A percentile compares a stretch with the other conserved stretches of the same genome.
Conservation (phyloP, 192 early-diverging fungal species). For the Mortierella claussenii region DNA sequence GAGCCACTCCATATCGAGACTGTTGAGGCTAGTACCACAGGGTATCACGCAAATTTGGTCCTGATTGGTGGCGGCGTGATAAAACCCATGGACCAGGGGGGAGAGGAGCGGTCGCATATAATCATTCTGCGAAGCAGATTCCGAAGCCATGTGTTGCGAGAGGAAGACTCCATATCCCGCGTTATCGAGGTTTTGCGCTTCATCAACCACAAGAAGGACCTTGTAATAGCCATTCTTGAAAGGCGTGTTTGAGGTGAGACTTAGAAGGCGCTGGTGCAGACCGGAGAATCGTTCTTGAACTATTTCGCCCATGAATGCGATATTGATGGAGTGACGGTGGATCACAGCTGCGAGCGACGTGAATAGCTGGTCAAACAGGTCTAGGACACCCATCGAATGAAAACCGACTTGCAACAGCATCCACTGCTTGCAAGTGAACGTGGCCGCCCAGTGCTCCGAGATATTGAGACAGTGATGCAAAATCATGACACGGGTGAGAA, state of each 20-base stretch:
- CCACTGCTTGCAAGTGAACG: slow-evolving; percentile 33
- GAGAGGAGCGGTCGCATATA: slow-evolving; percentile 27
- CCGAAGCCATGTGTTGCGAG: too few relatives aligned
- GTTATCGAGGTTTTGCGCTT: slow-evolving; percentile 37
- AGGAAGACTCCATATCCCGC: slow-evolving; percentile 11
- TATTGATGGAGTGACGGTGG: not conserved
- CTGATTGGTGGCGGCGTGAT: slow-evolving; percentile 3
- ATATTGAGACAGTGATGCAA: slow-evolving; percentile 22
- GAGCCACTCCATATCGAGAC: slow-evolving; percentile 24
- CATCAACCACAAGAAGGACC: slow-evolving; percentile 38
- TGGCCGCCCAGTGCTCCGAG: slow-evolving; percentile 6
- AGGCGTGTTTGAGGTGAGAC: slow-evolving; percentile 8
- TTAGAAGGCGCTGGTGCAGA: slow-evolving; percentile 24
- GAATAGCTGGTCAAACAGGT: slow-evolving; percentile 32
- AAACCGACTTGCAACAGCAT: slow-evolving; percentile 23
- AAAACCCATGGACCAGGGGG: slow-evolving; percentile 23
- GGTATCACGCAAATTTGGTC: slow-evolving; percentile 8
- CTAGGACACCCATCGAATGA: slow-evolving; percentile 5
- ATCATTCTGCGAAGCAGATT: not conserved
- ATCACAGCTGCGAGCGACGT: not conserved
- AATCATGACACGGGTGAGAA: slow-evolving; percentile 24
- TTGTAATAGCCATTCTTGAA: slow-evolving; percentile 5
- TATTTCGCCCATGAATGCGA: slow-evolving; percentile 11
- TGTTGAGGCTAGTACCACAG: slow-evolving; percentile 29
- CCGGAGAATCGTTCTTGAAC: too few relatives aligned